Evolutionary conservation across 495 filamentous ascomycete genomes (phyloP).

Genomic region (Penicilliopsis zonata): DNA sequence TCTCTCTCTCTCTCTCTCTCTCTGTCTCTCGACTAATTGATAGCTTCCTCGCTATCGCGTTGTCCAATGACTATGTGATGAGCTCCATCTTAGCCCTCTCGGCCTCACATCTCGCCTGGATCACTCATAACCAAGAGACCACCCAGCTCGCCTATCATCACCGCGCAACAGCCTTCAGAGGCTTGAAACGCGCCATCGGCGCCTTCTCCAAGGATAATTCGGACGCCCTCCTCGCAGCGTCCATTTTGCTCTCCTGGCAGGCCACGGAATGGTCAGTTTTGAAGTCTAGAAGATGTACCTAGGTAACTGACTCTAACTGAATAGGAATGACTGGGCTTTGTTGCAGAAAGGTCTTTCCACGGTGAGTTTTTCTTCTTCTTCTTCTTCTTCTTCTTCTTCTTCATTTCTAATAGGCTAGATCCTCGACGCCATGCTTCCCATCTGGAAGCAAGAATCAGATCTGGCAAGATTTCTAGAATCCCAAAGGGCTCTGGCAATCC

Average conservation of each 20-base stretch:
- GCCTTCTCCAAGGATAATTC: slow-evolving; percentile 77
- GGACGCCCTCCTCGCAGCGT: slow-evolving; percentile 86
- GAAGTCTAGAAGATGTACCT: slow-evolving; percentile 14
- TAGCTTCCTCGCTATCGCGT: slow-evolving; percentile 77
- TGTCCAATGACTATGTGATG: slow-evolving; percentile 81
- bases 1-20: slow-evolving; percentile 1
- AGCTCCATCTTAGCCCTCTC: slow-evolving; percentile 83
- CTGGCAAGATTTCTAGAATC: slow-evolving; percentile 76
- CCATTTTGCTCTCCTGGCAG: slow-evolving; percentile 91
- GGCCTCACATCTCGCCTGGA: slow-evolving; percentile 79
- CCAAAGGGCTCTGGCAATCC: slow-evolving; percentile 36
- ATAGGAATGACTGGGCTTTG: slow-evolving; percentile 81
- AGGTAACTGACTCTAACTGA: slow-evolving; percentile 19
- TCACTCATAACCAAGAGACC: slow-evolving; percentile 70
- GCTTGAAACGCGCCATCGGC: slow-evolving; percentile 76
- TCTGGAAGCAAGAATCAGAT: slow-evolving; percentile 79
- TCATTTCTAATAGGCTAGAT: no score
- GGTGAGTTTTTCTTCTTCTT: no score
- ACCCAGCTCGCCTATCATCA: slow-evolving; percentile 80
- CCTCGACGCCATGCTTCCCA: slow-evolving; percentile 74
- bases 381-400: no score
- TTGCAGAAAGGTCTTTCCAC: slow-evolving; percentile 85
- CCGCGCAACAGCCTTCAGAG: slow-evolving; percentile 70
- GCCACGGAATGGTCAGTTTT: slow-evolving; percentile 81
- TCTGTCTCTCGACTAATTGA: no score